A percentile compares a stretch with the other conserved stretches of the same genome.
Evolutionary conservation across 768 basidiomycete genomes (phyloP).

Genomic region (Fomitopsis serialis): DNA sequence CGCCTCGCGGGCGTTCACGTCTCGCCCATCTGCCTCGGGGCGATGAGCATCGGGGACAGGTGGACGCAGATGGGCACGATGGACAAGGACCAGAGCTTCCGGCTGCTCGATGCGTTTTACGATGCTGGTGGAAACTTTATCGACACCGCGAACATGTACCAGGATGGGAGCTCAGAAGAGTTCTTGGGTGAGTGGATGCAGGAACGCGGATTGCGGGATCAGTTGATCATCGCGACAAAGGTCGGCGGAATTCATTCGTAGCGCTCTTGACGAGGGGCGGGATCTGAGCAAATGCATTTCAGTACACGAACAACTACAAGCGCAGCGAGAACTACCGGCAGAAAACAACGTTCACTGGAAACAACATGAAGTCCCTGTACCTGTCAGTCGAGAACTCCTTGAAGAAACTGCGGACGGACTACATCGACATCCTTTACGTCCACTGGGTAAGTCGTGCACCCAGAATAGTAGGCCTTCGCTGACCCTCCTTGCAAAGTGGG

Average conservation of each 20-base stretch:
- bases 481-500: conserved; percentile 31
- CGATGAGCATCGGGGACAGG: conserved; percentile 43
- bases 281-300: neutral
- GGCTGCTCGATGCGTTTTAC: conserved; percentile 41
- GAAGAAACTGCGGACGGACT: conserved; percentile 36
- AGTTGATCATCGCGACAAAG: conserved; percentile 25
- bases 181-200: conserved; percentile 37
- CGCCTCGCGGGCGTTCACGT: conserved; percentile 40
- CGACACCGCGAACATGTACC: conserved; percentile 37
- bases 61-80: conserved; percentile 39
- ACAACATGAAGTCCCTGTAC: conserved; percentile 33
- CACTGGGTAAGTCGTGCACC: conserved; percentile 24
- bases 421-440: conserved; percentile 42
- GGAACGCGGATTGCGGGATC: conserved; percentile 26
- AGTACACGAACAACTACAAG: conserved; percentile 8
- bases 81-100: conserved; percentile 36
- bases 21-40: conserved; percentile 44
- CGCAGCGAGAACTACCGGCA: conserved; percentile 9
- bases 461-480: neutral
- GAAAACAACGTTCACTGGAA: conserved; percentile 28
- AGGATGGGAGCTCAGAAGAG: conserved; percentile 27
- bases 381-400: conserved; percentile 29
- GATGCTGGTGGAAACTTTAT: conserved; percentile 45
- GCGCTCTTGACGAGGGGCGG: neutral
- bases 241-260: conserved; percentile 1